Base-by-base conservation (phyloP, 768 basidiomycete genomes). In the Chiua virens region DNA sequence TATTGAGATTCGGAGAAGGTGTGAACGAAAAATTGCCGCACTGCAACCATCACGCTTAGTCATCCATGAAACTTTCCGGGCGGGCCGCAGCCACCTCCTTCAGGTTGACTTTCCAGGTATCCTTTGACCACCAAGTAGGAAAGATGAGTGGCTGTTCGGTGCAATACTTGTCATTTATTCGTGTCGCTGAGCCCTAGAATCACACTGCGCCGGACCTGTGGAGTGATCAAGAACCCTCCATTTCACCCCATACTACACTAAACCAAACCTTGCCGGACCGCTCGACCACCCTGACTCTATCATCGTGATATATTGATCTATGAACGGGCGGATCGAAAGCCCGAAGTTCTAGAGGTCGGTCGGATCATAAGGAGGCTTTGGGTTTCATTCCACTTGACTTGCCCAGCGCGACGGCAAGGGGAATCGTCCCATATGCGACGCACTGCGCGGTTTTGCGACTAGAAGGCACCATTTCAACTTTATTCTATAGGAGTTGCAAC, bases 31-130 rank as follows among this genome's bases (percentile, higher is more conserved):
- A 30, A 30, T 6, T 8, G 2, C 28, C 7, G 2, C 9, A 10
- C 10, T 2, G 9, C 6, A 5, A 30, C 28, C 28, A 30, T 8
- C 28, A 15, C 22, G 49, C 63, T 64, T 63, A 66, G 63, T 66
- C 63, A 64, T 49, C 35, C 0, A 18, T 25, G 34, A 18, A 45
- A 36, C 7, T 41, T 48, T 34, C 32, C 32, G 2, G 14, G 32
- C 32, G 32, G 32, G 32, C 32, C 32, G 42, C 43, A 14, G 30
- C 27, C 41, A 44, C 21, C 44, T 25, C 54, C 27, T 62, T 54
- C 30, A 60, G 13, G 25, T 8, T 54, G 48, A 62, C 62, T 50
- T 65, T 62, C 50, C n/a, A 21, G 54, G 59, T n/a, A 40, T 48
- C 21, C 18, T 3, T 45, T 28, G 28, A 5, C n/a, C 28, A 30